Evolutionary conservation across 306 rosid genomes (phyloP), one percentile per base, ranked within the genome.

Genomic region (Sindora glabra): DNA sequence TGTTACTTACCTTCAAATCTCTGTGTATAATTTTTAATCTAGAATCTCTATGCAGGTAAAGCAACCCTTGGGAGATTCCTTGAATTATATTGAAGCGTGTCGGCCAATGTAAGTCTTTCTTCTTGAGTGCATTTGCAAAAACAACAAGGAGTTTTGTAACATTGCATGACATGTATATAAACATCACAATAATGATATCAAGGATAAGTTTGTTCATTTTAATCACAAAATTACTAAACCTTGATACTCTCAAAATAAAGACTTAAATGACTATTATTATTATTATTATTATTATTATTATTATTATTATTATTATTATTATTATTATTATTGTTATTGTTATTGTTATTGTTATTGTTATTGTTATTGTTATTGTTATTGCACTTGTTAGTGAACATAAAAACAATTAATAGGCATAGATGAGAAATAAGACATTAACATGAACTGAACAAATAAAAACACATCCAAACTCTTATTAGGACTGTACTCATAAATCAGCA

Each of bases 1-100:
- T 66, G 45, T 71, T 76, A 33, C 77, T 76, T 47, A 59, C 59
- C 51, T 76, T 71, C 6, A 76, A 5, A 66, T 71, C 81, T 48
- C 74, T 70, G 1, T 66, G 64, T 19, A 76, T 71, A 10, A 71
- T 76, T 37, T 36, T 66, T 41, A 76, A 10, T 39, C 77, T 76
- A 15, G 74, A 71, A 47, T 71, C 71, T 45, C 67, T 48, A 10
- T 76, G 81, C 12, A 76, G 74, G 33, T 76, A 76, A 14, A 71
- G 44, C 2, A 71, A 6, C 1, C 67, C 77, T 4, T 69, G 30
- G 21, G 61, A 68, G 16, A 75, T 40, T 46, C 73, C 73, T 64
- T 75, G 68, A 37, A 69, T 59, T 51, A 75, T 75, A 24, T 46
- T 58, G 30, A 75, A 59, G 11, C 65, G 26, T 58, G 51, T 59